Base-by-base conservation (phyloP, 73 alveolate genomes). In the Effrenium voratum region DNA sequence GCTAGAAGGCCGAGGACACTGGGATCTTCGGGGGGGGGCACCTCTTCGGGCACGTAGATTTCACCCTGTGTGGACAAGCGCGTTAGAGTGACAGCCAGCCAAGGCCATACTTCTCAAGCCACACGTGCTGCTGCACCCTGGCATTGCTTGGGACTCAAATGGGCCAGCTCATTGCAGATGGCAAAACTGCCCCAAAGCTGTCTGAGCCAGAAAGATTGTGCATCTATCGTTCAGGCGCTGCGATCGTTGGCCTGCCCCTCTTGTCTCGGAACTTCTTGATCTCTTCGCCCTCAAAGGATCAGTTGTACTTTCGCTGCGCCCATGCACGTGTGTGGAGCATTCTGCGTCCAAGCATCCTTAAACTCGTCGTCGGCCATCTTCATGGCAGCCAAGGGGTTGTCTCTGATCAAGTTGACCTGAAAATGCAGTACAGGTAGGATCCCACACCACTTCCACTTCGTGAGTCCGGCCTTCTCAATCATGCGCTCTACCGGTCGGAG, bases 341-440 rank as follows among this genome's bases (percentile, higher is more conserved):
- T 10, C 24, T 32, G 72, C 5, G 0, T 12, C 36, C 26, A 12
- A 10, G 45, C 40, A 30, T 30, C 98, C 98, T 92, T 92, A 92
- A 92, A 92, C 91, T 92, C 98, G 28, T 92, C 98, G n/a, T 92
- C 98, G 5, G 98, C 98, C 98, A 92, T 92, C 98, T 92, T 92
- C 98, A 92, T 92, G 38, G 98, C 98, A 1, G 91, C 98, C 47
- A 92, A 59, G 15, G 98, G 98, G 43, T 92, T 76, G 91, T 92
- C 98, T 50, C 92, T 41, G 55, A 92, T 92, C 77, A 92, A 26
- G n/a, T 92, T 76, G 81, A 92, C 98, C 91, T 92, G 43, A 70
- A 32, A 30, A 10, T 8, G 43, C 66, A 60, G 92, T 44, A 81
- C 15, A 2, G 47, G 60, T 10, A 22, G 41, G 6, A 6, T 66